Evolutionary conservation across 345 rosid genomes (phyloP).

Genomic region (Reutealis trisperma): DNA sequence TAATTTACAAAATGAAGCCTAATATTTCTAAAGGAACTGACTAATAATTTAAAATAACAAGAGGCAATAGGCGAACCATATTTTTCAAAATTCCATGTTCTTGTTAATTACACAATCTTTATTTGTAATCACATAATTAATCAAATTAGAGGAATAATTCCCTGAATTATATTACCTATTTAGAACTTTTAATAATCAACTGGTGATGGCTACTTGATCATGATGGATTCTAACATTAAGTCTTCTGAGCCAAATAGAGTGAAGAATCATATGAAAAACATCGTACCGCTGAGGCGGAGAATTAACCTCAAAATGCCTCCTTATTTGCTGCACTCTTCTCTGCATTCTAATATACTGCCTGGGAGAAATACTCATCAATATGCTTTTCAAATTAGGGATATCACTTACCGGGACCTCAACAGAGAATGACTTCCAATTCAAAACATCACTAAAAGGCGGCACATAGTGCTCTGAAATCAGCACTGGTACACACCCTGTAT

Average conservation of each 20-base stretch:
- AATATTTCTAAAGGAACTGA: too few relatives aligned
- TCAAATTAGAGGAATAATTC: background rate
- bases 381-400: conserved; percentile 69
- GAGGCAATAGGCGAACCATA: too few relatives aligned
- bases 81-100: background rate
- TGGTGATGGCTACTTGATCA: conserved; percentile 17
- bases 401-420: conserved; percentile 64
- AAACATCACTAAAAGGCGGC: conserved; percentile 80
- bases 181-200: background rate
- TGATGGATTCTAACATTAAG: conserved; percentile 61
- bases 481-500: conserved; percentile 86
- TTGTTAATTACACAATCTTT: background rate
- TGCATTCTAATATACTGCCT: conserved; percentile 84
- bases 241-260: conserved; percentile 85
- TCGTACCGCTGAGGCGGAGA: conserved; percentile 81
- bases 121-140: too few relatives aligned
- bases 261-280: conserved; percentile 92
- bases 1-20: too few relatives aligned
- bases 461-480: conserved; percentile 78
- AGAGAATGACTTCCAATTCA: conserved; percentile 81
- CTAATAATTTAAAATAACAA: too few relatives aligned
- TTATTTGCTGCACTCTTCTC: conserved; percentile 66
- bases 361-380: conserved; percentile 57
- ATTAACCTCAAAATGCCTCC: conserved; percentile 74
- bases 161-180: background rate